These are phyloP conservation scores for Akanthomyces dipterigenus DNA, from an alignment of 2,329 filamentous ascomycete species.

Conservation along the genomic window DNA sequence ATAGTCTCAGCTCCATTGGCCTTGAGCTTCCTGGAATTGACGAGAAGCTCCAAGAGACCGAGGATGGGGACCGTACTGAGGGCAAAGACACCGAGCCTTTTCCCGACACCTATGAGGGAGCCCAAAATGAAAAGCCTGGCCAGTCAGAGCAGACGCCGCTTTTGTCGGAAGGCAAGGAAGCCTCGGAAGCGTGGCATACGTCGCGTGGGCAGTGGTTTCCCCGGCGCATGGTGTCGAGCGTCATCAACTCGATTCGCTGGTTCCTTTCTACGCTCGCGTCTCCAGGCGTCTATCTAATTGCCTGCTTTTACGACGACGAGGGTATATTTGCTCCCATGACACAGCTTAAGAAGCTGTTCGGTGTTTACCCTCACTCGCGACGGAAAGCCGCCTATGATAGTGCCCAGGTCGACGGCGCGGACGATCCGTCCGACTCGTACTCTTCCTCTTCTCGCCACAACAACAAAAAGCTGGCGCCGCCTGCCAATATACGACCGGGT, in stretches of 20 bases:
- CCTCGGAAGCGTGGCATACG: constrained; percentile 43
- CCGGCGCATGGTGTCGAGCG: constrained; percentile 60
- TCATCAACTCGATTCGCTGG: constrained; percentile 72
- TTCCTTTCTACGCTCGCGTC: constrained; percentile 71
- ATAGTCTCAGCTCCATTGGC: constrained; percentile 50
- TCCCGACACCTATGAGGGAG: constrained; percentile 31
- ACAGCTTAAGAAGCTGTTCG: constrained; percentile 61
- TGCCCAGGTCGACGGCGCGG: constrained; percentile 33
- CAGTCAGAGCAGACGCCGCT: constrained; percentile 63
- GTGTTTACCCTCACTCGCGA: constrained; percentile 23
- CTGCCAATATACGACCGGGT: constrained; percentile 21
- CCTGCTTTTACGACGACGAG: constrained; percentile 74
- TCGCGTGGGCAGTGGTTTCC: constrained; percentile 39
- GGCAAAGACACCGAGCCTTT: constrained; percentile 27
- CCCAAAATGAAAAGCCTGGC: constrained; percentile 30
- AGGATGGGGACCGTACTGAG: constrained; percentile 26
- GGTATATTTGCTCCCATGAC: constrained; percentile 72
- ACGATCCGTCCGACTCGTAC: constrained; percentile 17
- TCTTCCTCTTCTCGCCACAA: constrained; percentile 22
- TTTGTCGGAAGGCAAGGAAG: constrained; percentile 28
- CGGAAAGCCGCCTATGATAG: constrained; percentile 29
- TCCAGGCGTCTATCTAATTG: constrained; percentile 75
- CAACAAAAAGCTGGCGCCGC: constrained; percentile 21
- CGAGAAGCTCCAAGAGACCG: constrained; percentile 27
- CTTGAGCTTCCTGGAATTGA: constrained; percentile 38